Conservation (phyloP, 2,329 filamentous ascomycete species). For the Apiospora malaysiana region DNA sequence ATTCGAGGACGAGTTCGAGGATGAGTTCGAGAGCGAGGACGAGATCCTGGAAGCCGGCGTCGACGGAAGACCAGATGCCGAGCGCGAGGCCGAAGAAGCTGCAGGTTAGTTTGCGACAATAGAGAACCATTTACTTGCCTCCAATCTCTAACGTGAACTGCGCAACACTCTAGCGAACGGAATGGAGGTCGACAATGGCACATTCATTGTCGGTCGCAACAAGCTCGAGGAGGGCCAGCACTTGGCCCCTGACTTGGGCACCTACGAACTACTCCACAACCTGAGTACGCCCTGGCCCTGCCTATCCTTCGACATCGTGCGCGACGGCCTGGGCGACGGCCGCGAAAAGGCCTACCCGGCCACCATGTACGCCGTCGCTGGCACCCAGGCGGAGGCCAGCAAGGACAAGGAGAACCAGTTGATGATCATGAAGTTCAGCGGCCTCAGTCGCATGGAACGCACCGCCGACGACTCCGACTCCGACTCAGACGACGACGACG, state of each 20-base stretch:
- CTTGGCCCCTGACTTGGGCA: conserved; percentile 87
- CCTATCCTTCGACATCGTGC: conserved; percentile 91
- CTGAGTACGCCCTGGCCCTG: conserved; percentile 96
- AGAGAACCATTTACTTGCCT: conserved; percentile 21
- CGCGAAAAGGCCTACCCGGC: conserved; percentile 87
- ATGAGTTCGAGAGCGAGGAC: conserved; percentile 86
- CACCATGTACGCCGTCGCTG: conserved; percentile 92
- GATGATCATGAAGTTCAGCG: conserved; percentile 95
- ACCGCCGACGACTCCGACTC: conserved; percentile 72
- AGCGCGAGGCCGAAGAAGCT: conserved; percentile 85
- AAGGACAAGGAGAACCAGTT: conserved; percentile 87
- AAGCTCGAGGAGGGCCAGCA: conserved; percentile 91
- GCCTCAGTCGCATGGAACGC: conserved; percentile 84
- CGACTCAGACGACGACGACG: conserved; percentile 75
- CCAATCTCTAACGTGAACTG: conserved; percentile 28
- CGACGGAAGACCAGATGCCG: conserved; percentile 88
- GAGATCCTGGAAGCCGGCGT: conserved; percentile 95
- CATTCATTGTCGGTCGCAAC: conserved; percentile 93
- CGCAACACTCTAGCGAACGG: conserved; percentile 56
- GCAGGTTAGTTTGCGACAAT: conserved; percentile 24
- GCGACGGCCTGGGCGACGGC: conserved; percentile 84
- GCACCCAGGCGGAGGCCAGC: conserved; percentile 84
- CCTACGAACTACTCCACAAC: conserved; percentile 97
- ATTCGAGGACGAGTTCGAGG: conserved; percentile 95
- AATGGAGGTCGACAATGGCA: conserved; percentile 88